phyloP scores from a whole-genome alignment of 2,329 filamentous ascomycete genomes.

The Aschersonia sp. region DNA sequence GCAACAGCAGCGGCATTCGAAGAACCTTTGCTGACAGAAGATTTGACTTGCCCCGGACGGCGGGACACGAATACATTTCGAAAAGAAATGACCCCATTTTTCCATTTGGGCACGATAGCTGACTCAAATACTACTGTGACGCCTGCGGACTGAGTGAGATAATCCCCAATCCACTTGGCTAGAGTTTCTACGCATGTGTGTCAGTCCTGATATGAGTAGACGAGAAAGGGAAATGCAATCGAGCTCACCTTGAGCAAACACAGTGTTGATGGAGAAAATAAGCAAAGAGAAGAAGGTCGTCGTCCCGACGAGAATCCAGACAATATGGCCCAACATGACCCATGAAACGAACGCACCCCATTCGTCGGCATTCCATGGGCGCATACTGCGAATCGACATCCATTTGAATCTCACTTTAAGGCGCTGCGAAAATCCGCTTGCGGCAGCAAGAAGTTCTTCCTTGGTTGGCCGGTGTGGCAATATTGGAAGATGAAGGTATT shows the following conservation, averaged over 20 bases:
- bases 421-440: conserved; percentile 84
- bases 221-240: background rate
- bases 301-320: conserved; percentile 93
- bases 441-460: conserved; percentile 81
- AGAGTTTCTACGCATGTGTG: conserved; percentile 55
- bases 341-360: conserved; percentile 90
- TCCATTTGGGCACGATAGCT: conserved; percentile 93
- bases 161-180: conserved; percentile 86
- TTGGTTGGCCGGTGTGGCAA: conserved; percentile 83
- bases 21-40: conserved; percentile 85
- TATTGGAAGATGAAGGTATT: conserved; percentile 47
- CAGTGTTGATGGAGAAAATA: conserved; percentile 86
- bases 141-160: conserved; percentile 84
- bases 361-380: conserved; percentile 92
- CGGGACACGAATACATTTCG: conserved; percentile 92
- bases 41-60: conserved; percentile 66
- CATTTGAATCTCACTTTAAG: conserved; percentile 91
- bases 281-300: conserved; percentile 92
- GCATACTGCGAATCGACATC: conserved; percentile 85
- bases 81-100: conserved; percentile 88
- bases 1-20: conserved; percentile 76
- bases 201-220: conserved; percentile 6
- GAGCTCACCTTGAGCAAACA: conserved; percentile 71
- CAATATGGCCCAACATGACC: conserved; percentile 82
- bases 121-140: conserved; percentile 94